These are phyloP conservation scores for Tulasnella sp. DNA, from an alignment of 768 basidiomycete genomes.

Conservation along the genomic window DNA sequence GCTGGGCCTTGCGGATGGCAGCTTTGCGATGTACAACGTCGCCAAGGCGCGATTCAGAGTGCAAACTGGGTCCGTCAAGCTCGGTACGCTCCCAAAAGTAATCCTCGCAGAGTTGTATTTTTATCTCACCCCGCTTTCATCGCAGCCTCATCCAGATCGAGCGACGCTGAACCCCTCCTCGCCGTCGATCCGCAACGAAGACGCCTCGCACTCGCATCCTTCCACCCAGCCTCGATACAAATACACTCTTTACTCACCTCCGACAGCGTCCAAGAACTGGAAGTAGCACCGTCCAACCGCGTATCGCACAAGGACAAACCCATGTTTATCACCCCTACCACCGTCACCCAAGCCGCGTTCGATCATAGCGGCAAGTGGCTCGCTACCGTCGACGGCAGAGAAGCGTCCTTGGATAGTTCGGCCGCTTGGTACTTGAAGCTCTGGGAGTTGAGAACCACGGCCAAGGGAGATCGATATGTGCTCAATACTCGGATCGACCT, in stretches of 20 bases:
- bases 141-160: not conserved
- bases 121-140: not conserved
- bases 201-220: conserved; percentile 75
- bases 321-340: conserved; percentile 58
- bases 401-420: conserved; percentile 56
- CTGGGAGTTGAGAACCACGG: conserved; percentile 70
- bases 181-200: conserved; percentile 71
- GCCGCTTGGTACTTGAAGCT: conserved; percentile 63
- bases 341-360: conserved; percentile 66
- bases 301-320: conserved; percentile 78
- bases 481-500: conserved; percentile 87
- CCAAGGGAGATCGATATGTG: conserved; percentile 54
- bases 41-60: not conserved
- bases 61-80: conserved; percentile 40
- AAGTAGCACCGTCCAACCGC: conserved; percentile 90
- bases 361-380: conserved; percentile 79
- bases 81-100: conserved; percentile 66
- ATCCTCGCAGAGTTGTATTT: not conserved
- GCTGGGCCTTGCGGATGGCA: conserved; percentile 76
- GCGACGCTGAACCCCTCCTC: conserved; percentile 37
- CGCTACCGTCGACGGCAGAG: conserved; percentile 79
- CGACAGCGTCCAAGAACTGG: conserved; percentile 75
- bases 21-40: conserved; percentile 68
- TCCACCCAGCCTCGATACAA: conserved; percentile 93
- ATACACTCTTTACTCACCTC: conserved; percentile 73